Conservation (phyloP, 2,329 filamentous ascomycete genomes). For the Paraconiothyrium sp. region DNA sequence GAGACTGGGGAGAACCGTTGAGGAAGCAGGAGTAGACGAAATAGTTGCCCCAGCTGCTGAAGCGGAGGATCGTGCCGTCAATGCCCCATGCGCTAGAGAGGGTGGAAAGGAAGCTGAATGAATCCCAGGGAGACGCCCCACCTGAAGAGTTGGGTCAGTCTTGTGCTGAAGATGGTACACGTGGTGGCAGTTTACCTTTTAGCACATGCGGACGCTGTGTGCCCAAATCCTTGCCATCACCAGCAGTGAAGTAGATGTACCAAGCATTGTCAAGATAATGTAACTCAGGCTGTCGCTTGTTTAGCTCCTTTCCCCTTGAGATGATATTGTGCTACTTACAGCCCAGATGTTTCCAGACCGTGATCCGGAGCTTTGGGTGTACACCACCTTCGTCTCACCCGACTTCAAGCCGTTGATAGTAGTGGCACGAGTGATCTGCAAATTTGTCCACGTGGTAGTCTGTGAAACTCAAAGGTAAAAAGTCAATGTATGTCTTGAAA, state of each 20-base stretch:
- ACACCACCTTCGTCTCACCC: slow-evolving; percentile 61
- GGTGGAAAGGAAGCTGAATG: slow-evolving; percentile 60
- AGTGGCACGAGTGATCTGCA: slow-evolving; percentile 64
- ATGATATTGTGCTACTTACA: slow-evolving; percentile 15
- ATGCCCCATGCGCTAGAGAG: slow-evolving; percentile 58
- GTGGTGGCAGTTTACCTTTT: slow-evolving; percentile 49
- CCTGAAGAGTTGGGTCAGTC: slow-evolving; percentile 45
- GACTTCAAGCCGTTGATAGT: slow-evolving; percentile 66
- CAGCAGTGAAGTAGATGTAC: slow-evolving; percentile 68
- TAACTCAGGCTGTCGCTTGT: slow-evolving; percentile 55
- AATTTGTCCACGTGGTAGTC: slow-evolving; percentile 65
- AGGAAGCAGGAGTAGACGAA: slow-evolving; percentile 64
- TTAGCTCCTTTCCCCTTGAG: neutral
- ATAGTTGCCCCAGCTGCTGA: slow-evolving; percentile 60
- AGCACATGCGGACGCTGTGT: slow-evolving; percentile 64
- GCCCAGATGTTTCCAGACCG: slow-evolving; percentile 68
- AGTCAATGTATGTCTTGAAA: too few species aligned
- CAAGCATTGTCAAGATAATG: slow-evolving; percentile 60
- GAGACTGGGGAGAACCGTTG: slow-evolving; percentile 54
- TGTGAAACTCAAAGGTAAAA: too few species aligned
- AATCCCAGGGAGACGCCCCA: slow-evolving; percentile 62
- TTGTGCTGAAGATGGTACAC: too few species aligned
- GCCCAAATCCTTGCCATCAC: slow-evolving; percentile 56
- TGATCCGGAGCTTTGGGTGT: slow-evolving; percentile 57
- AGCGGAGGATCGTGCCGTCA: slow-evolving; percentile 63